These are phyloP conservation scores for Solanum peruvianum DNA, from an alignment of 257 asterid species.

Conservation along the genomic window DNA sequence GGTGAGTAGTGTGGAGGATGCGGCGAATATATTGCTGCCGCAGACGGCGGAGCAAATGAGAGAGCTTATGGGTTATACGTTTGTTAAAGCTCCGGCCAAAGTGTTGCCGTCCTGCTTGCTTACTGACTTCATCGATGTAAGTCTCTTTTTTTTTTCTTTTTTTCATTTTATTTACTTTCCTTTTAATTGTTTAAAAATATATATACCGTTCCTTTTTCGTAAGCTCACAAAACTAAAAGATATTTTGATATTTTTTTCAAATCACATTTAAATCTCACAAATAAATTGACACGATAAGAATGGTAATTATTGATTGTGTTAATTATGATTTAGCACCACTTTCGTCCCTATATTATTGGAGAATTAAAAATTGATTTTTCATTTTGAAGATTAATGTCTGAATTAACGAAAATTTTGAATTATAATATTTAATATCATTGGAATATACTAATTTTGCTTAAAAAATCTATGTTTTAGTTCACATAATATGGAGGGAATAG, in stretches of 20 bases:
- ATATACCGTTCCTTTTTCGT: background rate
- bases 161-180: background rate
- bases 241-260: too few species aligned
- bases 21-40: conserved; percentile 46
- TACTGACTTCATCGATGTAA: conserved; percentile 47
- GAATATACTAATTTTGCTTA: background rate
- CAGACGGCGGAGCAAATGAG: conserved; percentile 54
- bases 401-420: background rate
- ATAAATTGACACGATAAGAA: too few species aligned
- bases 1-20: conserved; percentile 44
- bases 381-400: background rate
- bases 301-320: background rate
- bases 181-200: too few species aligned
- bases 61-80: conserved; percentile 32
- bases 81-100: conserved; percentile 36
- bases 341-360: too few species aligned
- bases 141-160: background rate
- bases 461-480: background rate
- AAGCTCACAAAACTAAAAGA: background rate
- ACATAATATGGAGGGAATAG: background rate
- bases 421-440: background rate
- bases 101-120: conserved; percentile 46
- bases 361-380: background rate
- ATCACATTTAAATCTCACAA: too few species aligned
- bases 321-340: background rate